Percentiles rank a stretch among this genome's conserved stretches.
phyloP scores from a whole-genome alignment of 345 rosid genomes.

The Bruguiera gymnorhiza region DNA sequence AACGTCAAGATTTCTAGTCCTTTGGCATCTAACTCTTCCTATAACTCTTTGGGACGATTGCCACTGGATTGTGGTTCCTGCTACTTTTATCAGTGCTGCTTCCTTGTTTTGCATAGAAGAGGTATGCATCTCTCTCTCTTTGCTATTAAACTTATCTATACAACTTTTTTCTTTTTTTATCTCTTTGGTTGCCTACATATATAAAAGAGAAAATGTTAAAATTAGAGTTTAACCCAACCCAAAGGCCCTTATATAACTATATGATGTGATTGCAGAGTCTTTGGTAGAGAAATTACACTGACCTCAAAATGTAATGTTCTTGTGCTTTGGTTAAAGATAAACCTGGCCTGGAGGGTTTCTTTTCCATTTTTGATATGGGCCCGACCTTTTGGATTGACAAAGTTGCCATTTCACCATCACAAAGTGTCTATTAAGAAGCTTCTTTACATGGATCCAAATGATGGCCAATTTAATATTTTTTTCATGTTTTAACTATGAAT shows the following conservation, averaged over 20 bases:
- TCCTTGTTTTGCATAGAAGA: slow-evolving; percentile 99
- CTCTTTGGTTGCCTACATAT: not conserved
- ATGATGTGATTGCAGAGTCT: too few relatives aligned
- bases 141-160: not conserved
- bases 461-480: too few relatives aligned
- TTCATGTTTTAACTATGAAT: too few relatives aligned
- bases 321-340: too few relatives aligned
- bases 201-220: not conserved
- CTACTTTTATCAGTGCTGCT: slow-evolving; percentile 92
- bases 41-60: slow-evolving; percentile 98
- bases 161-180: not conserved
- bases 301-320: too few relatives aligned
- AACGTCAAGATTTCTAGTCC: slow-evolving; percentile 91
- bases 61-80: slow-evolving; percentile 95
- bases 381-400: too few relatives aligned
- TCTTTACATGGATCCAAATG: too few relatives aligned
- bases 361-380: too few relatives aligned
- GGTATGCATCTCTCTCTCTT: slow-evolving; percentile 32
- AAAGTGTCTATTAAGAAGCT: too few relatives aligned
- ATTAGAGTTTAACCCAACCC: not conserved
- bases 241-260: not conserved
- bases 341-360: too few relatives aligned
- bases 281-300: too few relatives aligned
- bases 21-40: slow-evolving; percentile 94
- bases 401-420: too few relatives aligned